Conservation (phyloP, 805 yeast genomes). For the Candida nanaspora region DNA sequence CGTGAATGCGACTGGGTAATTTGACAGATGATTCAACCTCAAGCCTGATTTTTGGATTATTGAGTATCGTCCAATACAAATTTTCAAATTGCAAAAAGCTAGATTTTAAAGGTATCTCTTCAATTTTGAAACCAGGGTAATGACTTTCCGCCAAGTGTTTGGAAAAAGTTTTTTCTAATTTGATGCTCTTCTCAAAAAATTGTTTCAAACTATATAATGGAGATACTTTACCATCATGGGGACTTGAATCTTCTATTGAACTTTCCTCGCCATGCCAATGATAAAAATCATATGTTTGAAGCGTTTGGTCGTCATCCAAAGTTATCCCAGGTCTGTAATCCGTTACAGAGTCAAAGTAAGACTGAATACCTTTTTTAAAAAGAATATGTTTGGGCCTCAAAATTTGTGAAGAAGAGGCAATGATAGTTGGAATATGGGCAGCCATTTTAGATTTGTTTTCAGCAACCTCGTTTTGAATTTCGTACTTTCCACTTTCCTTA, state of each 20-base stretch:
- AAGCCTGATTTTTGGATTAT: slow-evolving; percentile 20
- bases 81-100: slow-evolving; percentile 26
- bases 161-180: slow-evolving; percentile 27
- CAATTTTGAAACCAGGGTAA: too few species aligned
- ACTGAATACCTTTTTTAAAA: slow-evolving; percentile 42
- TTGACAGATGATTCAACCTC: slow-evolving; percentile 30
- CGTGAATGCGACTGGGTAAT: slow-evolving; percentile 31
- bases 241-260: slow-evolving; percentile 29
- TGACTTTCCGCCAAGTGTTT: too few species aligned
- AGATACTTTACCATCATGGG: slow-evolving; percentile 33
- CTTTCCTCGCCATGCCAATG: slow-evolving; percentile 35
- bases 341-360: slow-evolving; percentile 41
- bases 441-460: too few species aligned
- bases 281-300: slow-evolving; percentile 34
- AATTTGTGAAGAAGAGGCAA: slow-evolving; percentile 39
- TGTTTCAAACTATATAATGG: slow-evolving; percentile 50
- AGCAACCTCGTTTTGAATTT: not conserved
- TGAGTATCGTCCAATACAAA: slow-evolving; percentile 35
- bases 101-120: not conserved
- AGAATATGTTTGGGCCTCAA: slow-evolving; percentile 39
- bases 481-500: not conserved
- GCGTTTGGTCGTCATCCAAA: slow-evolving; percentile 22
- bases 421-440: slow-evolving; percentile 31
- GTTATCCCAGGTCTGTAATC: slow-evolving; percentile 35
- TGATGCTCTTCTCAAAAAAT: slow-evolving; percentile 48